These are phyloP conservation scores for Falciphora oryzae DNA, from an alignment of 2,329 filamentous ascomycete genomes.

Conservation along the genomic window DNA sequence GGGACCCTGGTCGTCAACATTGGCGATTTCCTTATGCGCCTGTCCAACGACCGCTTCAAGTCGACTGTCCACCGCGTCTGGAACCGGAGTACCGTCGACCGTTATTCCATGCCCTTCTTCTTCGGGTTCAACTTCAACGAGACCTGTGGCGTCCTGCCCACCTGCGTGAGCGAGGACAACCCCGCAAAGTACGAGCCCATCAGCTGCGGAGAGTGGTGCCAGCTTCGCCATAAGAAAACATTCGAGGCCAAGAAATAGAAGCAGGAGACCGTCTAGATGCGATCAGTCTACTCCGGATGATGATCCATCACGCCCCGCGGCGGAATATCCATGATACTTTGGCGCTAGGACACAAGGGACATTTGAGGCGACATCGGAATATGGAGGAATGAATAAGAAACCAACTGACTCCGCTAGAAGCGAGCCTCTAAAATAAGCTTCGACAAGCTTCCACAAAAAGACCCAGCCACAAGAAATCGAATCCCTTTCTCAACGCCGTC, in stretches of 20 bases:
- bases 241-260: not conserved
- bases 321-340: not conserved
- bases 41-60: conserved; percentile 44
- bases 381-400: not conserved
- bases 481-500: not conserved
- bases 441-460: not conserved
- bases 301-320: not conserved
- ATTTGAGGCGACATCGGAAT: too few species aligned
- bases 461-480: not conserved
- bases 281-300: not conserved
- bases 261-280: not conserved
- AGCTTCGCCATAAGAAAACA: not conserved
- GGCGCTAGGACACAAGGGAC: too few species aligned
- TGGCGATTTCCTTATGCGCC: conserved; percentile 45
- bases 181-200: conserved; percentile 38
- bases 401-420: not conserved
- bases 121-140: conserved; percentile 43
- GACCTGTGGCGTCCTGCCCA: conserved; percentile 34
- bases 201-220: conserved; percentile 28
- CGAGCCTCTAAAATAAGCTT: not conserved
- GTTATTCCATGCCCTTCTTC: conserved; percentile 53
- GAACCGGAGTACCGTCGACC: conserved; percentile 32
- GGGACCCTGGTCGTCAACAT: conserved; percentile 47
- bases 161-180: conserved; percentile 31
- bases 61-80: conserved; percentile 44